Evolutionary conservation across 352 stramenopile genomes (phyloP), one percentile per base, ranked within the genome.

Genomic region (Globisporangium barbulae): DNA sequence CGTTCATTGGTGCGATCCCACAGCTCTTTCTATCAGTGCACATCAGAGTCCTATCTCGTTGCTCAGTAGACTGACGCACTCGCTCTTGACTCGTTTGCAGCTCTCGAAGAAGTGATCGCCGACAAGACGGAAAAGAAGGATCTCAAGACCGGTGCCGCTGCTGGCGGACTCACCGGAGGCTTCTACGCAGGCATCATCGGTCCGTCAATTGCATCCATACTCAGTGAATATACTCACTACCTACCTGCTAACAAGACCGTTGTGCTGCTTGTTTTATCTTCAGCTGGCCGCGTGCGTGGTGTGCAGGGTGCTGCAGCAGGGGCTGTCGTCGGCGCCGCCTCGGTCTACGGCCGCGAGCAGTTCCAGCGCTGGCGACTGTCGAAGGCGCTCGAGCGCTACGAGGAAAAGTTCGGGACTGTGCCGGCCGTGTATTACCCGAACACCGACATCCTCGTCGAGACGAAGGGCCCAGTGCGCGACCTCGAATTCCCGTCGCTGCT

Each of bases 321-420:
- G 47, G 78, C 83, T 21, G 77, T 74, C 28, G 70, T 85, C 7
- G 86, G 85, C 25, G 76, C 78, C 6, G 82, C 81, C 13, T 72
- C 89, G 15, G 64, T 90, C 60, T 79, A 91, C 53, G 79, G 81
- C 0, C 78, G 78, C 25, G 76, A 90, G 48, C 70, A 93, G 47
- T 95, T 95, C 68, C 70, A 87, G 55, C 79, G 76, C 61, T 95
- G 86, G 86, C 84, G 86, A 37, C 71, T 90, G 39, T 69, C 75
- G 41, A 91, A 89, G 65, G 83, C 77, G 22, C 65, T 94, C 53
- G 76, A 89, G 69, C 83, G 86, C 15, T 95, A 93, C 65, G 82
- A 92, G 45, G 68, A 85, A 33, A 95, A 95, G 63, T 90, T 90
- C 61, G 86, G 86, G 48, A 68, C 69, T 15, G 81, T 76, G 22